Conservation (phyloP, 2,329 filamentous ascomycete genomes). For the Trematosphaeria pertusa region DNA sequence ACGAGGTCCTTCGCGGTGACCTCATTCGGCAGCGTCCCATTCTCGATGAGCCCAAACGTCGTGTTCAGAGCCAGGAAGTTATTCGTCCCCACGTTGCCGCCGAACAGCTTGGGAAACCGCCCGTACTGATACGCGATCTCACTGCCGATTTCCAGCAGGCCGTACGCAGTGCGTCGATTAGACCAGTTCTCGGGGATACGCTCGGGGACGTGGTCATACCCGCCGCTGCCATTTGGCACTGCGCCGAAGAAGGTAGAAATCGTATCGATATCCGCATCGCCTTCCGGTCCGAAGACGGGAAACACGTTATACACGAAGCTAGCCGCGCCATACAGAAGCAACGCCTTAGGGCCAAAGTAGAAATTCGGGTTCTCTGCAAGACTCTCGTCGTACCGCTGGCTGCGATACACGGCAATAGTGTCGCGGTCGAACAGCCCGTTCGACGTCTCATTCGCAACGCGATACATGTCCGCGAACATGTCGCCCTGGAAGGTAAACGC, state of each 20-base stretch:
- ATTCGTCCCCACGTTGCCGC: constrained; percentile 50
- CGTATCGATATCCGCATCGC: constrained; percentile 23
- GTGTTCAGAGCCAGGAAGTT: constrained; percentile 47
- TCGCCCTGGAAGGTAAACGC: constrained; percentile 51
- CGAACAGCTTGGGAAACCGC: constrained; percentile 53
- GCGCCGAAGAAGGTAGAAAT: constrained; percentile 50
- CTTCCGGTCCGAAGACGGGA: constrained; percentile 37
- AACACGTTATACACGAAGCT: constrained; percentile 55
- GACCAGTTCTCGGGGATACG: constrained; percentile 53
- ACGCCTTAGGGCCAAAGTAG: constrained; percentile 50
- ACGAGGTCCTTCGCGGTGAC: constrained; percentile 34
- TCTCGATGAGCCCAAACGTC: constrained; percentile 46
- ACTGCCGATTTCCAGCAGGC: constrained; percentile 41
- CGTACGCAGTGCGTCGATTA: constrained; percentile 42
- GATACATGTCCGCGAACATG: constrained; percentile 49
- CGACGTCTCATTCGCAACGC: constrained; percentile 31
- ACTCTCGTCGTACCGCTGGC: constrained; percentile 50
- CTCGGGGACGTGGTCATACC: constrained; percentile 47
- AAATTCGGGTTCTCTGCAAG: constrained; percentile 49
- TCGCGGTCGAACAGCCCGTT: constrained; percentile 49
- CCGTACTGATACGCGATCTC: constrained; percentile 54
- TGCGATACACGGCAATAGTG: constrained; percentile 47
- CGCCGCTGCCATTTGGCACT: constrained; percentile 46
- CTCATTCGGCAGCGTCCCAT: constrained; percentile 45
- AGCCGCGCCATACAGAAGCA: constrained; percentile 52